Percentiles rank a stretch among this genome's conserved stretches.
Conservation (phyloP, 1,284 basidiomycete genomes). For the Mycena citricolor region DNA sequence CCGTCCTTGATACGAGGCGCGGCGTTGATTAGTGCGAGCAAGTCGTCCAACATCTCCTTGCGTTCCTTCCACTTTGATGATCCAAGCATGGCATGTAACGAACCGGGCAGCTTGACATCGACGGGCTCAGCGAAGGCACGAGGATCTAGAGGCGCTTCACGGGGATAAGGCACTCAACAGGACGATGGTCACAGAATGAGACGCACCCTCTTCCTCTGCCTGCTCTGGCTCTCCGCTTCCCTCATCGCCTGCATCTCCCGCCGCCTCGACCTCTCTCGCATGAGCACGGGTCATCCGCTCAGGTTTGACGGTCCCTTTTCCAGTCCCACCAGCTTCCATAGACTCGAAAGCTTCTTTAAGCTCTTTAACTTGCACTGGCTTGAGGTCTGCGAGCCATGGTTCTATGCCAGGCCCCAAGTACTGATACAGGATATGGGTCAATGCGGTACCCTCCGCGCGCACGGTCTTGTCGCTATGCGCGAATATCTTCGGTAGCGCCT, state of each 20-base stretch:
- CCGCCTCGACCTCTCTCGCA: slow-evolving; percentile 70
- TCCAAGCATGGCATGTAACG: slow-evolving; percentile 71
- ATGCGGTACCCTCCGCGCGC: slow-evolving; percentile 84
- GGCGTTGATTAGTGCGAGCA: slow-evolving; percentile 70
- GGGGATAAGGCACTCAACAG: not conserved
- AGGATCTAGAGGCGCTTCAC: slow-evolving; percentile 65
- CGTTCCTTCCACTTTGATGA: slow-evolving; percentile 99
- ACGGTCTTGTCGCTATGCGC: slow-evolving; percentile 96
- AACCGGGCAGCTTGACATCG: slow-evolving; percentile 78
- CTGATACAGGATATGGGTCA: slow-evolving; percentile 81
- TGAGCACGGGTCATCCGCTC: slow-evolving; percentile 79
- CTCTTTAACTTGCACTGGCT: slow-evolving; percentile 98
- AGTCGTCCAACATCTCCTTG: slow-evolving; percentile 87
- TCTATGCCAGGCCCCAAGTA: slow-evolving; percentile 89
- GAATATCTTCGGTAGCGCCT: slow-evolving; percentile 90
- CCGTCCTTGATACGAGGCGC: slow-evolving; percentile 81
- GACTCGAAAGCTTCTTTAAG: slow-evolving; percentile 87
- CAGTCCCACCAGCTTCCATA: slow-evolving; percentile 81
- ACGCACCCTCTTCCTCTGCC: slow-evolving; percentile 33
- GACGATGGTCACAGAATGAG: slow-evolving; percentile 1
- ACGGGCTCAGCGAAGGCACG: slow-evolving; percentile 83
- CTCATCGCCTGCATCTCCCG: slow-evolving; percentile 42
- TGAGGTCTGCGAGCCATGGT: slow-evolving; percentile 87
- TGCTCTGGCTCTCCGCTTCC: slow-evolving; percentile 34
- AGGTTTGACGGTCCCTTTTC: slow-evolving; percentile 79